Conservation (phyloP, 2,329 filamentous ascomycete species). For the Coniochaeta prunicola region DNA sequence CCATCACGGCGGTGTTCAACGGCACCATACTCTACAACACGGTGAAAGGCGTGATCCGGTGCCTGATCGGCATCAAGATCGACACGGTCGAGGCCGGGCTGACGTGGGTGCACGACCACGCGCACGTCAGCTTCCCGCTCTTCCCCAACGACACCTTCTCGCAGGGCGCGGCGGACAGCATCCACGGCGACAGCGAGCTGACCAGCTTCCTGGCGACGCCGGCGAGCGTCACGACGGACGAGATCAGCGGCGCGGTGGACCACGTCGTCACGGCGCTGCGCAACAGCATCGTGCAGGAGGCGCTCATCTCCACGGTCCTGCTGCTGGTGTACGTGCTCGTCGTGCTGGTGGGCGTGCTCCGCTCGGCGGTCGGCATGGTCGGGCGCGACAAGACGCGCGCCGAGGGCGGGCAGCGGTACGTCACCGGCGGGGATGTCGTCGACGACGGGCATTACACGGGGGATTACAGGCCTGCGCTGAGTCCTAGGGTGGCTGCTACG, state of each 20-base stretch:
- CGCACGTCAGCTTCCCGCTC: conserved; percentile 71
- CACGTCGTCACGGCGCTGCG: conserved; percentile 62
- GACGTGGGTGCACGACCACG: conserved; percentile 89
- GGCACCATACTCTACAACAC: conserved; percentile 73
- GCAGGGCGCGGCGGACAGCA: conserved; percentile 59
- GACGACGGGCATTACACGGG: conserved; percentile 16
- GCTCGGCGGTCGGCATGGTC: conserved; percentile 56
- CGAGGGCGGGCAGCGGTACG: conserved; percentile 45
- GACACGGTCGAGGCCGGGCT: conserved; percentile 76
- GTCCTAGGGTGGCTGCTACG: conserved; percentile 16
- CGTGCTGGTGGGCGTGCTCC: conserved; percentile 64
- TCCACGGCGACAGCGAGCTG: conserved; percentile 51
- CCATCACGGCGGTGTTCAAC: conserved; percentile 72
- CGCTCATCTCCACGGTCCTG: conserved; percentile 69
- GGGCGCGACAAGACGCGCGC: conserved; percentile 51
- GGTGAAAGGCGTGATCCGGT: conserved; percentile 73
- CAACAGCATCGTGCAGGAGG: conserved; percentile 64
- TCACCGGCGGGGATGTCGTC: background rate
- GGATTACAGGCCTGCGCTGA: conserved; percentile 19
- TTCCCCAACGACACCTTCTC: conserved; percentile 80
- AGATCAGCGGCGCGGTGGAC: conserved; percentile 69
- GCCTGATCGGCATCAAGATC: conserved; percentile 83
- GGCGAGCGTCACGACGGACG: conserved; percentile 65
- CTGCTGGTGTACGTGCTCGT: conserved; percentile 73
- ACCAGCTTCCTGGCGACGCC: conserved; percentile 73